Percentiles rank a stretch among this genome's conserved stretches.
These are phyloP conservation scores for Sindora glabra DNA, from an alignment of 306 rosid genomes.

Conservation along the genomic window DNA sequence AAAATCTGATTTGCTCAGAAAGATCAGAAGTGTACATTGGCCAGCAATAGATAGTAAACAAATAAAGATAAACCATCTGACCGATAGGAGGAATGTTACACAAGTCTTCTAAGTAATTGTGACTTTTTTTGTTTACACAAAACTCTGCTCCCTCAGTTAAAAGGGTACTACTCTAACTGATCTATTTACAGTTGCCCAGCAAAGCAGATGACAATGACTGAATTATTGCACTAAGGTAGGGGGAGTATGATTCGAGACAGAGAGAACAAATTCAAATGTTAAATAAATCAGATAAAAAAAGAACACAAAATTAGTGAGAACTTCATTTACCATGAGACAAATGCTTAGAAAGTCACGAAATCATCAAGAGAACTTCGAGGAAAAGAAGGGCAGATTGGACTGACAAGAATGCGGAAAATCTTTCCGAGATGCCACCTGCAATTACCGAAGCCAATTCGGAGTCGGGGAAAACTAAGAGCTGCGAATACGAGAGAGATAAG, in stretches of 20 bases:
- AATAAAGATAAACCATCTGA: not conserved
- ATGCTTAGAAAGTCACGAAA: conserved; percentile 32
- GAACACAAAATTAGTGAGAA: conserved; percentile 21
- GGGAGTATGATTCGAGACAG: not conserved
- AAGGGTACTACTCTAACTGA: not conserved
- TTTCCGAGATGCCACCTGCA: conserved; percentile 19
- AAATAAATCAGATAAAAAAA: not conserved
- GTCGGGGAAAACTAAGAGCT: conserved; percentile 21
- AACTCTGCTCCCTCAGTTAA: not conserved
- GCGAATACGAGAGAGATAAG: not conserved
- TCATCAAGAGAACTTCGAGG: conserved; percentile 21
- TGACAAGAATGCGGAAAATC: conserved; percentile 28
- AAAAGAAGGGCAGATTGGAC: conserved; percentile 14
- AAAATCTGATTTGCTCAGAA: not conserved
- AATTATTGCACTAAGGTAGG: not conserved
- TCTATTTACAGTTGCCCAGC: not conserved
- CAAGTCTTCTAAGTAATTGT: not conserved
- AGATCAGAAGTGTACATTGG: not conserved
- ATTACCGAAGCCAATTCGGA: conserved; percentile 29
- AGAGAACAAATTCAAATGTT: conserved; percentile 7
- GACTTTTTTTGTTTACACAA: not conserved
- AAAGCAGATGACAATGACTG: conserved; percentile 3
- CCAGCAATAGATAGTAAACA: not conserved
- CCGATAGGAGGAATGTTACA: not conserved
- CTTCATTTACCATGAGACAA: conserved; percentile 38